Base-by-base conservation (phyloP, 345 rosid genomes). In the Citrus glauca region DNA sequence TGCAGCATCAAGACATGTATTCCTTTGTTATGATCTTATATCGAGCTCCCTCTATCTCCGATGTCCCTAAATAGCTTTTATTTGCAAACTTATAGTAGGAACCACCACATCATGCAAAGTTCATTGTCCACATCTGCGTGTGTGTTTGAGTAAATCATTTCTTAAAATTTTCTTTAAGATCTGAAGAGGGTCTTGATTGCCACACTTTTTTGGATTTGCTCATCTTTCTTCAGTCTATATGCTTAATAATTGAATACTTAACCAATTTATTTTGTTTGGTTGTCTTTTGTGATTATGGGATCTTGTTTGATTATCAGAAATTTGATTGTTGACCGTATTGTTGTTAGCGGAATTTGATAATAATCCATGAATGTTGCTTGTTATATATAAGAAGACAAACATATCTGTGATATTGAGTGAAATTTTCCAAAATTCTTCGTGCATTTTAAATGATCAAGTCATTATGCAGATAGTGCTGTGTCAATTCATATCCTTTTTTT, bases 361-460 rank as follows among this genome's bases (percentile, higher is more conserved):
- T 63, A 30, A 28, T 63, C 61, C 22, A 53, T 76, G 30, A 50
- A 53, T 66, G 78, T 66, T 66, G 57, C 64, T 66, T 66, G 7
- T 19, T 7, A 32, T 50, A 56, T 14, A 32, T 24, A 42, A 45
- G 30, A 63, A 33, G 42, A 63, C 69, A 42, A 28, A 37, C 61
- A 20, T 17, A 62, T 74, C 14, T 28, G 38, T 63, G 42, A 38
- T 74, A 25, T 33, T 9, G 9, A 48, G 33, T 48, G 45, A 40
- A 27, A 53, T 16, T 22, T 75, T 50, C 7, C 33, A 42, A 71
- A 53, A 1, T 17, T 53, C 22, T 53, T 53, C 57, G 6, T 17
- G 0, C 22, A 50, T 16, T 5, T 50, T 50, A 25, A 70, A 22
- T 70, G 59, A 32, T 64, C 30, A 67, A 22, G 53, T n/a, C 53